Base-by-base conservation (phyloP, 2,329 filamentous ascomycete species). In the Neonectria neomacrospora region DNA sequence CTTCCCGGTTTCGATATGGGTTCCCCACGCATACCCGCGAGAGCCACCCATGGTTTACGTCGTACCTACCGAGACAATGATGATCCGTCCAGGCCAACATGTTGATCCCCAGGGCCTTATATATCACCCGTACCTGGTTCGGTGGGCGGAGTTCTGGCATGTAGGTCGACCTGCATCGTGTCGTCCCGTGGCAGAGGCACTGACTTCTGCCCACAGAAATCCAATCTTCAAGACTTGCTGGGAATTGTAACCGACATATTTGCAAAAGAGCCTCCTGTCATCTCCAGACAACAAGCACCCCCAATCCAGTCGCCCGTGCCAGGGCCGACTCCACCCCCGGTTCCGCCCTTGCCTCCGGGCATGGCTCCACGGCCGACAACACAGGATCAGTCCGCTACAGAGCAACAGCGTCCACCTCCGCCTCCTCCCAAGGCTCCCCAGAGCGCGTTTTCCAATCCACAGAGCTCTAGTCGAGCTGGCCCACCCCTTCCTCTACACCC, bases 81-180 rank as follows among this genome's bases (percentile, higher is more conserved):
- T 91, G 68, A 90, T 99, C 44, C 87, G 95, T 20, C 93, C 94
- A 1, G 96, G 96, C 1, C 96, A 99, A 76, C 94, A 99, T 82
- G 94, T 99, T 64, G 94, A 96, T 74, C 90, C 92, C 5, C 95
- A 98, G 74, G 96, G 96, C 26, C 90, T 92, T 76, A 88, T 98
- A 67, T 99, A 98, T 77, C 96, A 99, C 77, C 96, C 96, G 39
- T 99, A 98, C 77, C 82, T 99, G 50, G 92, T 93, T 32, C 90
- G 93, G 66, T 99, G 96, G 96, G 82, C 86, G 32, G 89, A 93
- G 69, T 95, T 92, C 71, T 96, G 92, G 91, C 93, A 97, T 87
- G 93, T 96, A 78, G 82, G 91, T 65, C 42, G 3, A 6, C 22
- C n/a, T n/a, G 5, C 5, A 5, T 26, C 7, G 30, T 50, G 26